phyloP scores from a whole-genome alignment of 345 rosid species.

The Excoecaria agallocha region DNA sequence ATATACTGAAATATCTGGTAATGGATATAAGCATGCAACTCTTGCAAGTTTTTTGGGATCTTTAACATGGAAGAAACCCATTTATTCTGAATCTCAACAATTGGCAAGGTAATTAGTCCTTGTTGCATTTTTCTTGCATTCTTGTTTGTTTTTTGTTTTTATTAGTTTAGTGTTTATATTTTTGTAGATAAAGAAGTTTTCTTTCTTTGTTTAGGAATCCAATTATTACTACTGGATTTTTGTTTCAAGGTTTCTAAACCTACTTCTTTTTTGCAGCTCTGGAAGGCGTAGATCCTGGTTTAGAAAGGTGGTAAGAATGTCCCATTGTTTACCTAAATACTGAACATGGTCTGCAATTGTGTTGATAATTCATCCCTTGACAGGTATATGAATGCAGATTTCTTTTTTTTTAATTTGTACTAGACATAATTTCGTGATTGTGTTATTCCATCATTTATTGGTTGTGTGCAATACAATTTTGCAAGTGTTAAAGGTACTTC shows the following conservation, averaged over 20 bases:
- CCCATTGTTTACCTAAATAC: constrained; percentile 76
- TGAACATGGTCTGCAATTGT: constrained; percentile 85
- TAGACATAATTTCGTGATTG: constrained; percentile 20
- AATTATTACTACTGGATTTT: too few species aligned
- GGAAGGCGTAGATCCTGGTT: constrained; percentile 96
- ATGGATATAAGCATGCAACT: constrained; percentile 61
- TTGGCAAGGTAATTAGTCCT: constrained; percentile 58
- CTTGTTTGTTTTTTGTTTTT: too few species aligned
- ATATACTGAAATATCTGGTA: constrained; percentile 53
- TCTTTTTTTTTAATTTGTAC: not conserved
- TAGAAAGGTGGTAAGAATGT: constrained; percentile 83
- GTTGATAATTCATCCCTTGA: constrained; percentile 93
- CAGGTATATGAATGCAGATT: constrained; percentile 48
- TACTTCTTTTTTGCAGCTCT: too few species aligned
- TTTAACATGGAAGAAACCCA: constrained; percentile 76
- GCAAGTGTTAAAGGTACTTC: constrained; percentile 93
- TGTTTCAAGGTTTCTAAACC: too few species aligned
- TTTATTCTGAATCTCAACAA: constrained; percentile 66
- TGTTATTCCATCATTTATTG: constrained; percentile 27
- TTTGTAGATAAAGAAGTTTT: too few species aligned
- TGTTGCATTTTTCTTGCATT: constrained; percentile 6
- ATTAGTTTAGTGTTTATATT: too few species aligned
- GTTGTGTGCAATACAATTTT: constrained; percentile 71
- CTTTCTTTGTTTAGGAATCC: too few species aligned
- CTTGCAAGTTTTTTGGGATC: constrained; percentile 82